Evolutionary conservation across 345 rosid species (phyloP), one percentile per base, ranked within the genome.

Genomic region (Mangifera indica): DNA sequence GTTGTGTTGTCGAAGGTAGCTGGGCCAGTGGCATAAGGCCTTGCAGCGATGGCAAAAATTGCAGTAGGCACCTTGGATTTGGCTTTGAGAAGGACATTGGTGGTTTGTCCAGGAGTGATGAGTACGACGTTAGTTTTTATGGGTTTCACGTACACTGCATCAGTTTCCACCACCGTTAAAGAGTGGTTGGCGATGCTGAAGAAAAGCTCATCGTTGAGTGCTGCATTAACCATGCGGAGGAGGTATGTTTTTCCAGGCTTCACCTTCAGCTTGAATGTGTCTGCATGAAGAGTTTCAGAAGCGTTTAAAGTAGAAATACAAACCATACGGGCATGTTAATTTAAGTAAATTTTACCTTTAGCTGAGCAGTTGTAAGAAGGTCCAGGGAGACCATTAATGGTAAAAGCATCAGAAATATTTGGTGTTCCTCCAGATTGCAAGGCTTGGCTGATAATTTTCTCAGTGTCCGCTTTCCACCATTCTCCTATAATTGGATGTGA

Each of bases 131-230:
- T 63, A 44, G 93, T 88, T 54, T 72, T 84, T 25, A 86, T 86
- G 37, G 92, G 92, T 77, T 91, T 89, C 25, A 89, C 85, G 49
- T 91, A 89, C 56, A 82, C 81, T 0, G 91, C 93, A 60, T 91
- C 97, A 2, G 88, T 76, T 72, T 88, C 97, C 0, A 87, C 96
- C 18, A 88, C 83, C 0, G 87, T 87, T 64, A 92, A 56, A 10
- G 83, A 66, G 80, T 92, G 96, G 74, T 89, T 88, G 1, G 91
- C 91, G 7, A 92, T 68, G 67, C 83, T 81, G 74, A 92, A 87
- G 84, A 88, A 92, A 52, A 92, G 87, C 79, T 90, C 91, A 20
- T 88, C 89, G 72, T 90, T 92, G 25, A 83, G 86, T 60, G 80
- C 89, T 3, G 84, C 89, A 2, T 83, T 86, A 82, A 84, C 60